A percentile compares a stretch with the other conserved stretches of the same genome.
Evolutionary conservation across 352 stramenopile species (phyloP).

Genomic region (Phytopythium mirpurense): DNA sequence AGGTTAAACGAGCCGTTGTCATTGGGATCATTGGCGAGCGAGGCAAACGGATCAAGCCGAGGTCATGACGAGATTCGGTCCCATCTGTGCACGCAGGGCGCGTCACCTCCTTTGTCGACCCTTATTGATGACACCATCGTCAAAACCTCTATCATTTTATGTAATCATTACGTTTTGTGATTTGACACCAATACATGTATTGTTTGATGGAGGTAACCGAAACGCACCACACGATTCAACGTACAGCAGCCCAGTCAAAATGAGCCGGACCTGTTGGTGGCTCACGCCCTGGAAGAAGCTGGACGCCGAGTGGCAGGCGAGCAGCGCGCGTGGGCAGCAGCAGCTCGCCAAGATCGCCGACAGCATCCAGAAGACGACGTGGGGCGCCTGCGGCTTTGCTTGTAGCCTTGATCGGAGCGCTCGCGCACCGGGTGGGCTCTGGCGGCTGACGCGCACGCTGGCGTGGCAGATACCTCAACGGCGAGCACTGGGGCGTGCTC

Average conservation of each 20-base stretch:
- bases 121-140: conserved; percentile 3
- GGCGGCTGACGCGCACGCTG: not conserved
- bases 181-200: too few species aligned
- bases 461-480: conserved; percentile 46
- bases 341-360: conserved; percentile 66
- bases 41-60: not conserved
- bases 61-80: conserved; percentile 4
- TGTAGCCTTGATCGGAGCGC: not conserved
- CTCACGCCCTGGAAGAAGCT: conserved; percentile 51
- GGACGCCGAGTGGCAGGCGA: conserved; percentile 55
- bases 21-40: conserved; percentile 5
- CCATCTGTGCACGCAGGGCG: conserved; percentile 5
- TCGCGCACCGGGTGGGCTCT: not conserved
- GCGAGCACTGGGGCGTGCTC: conserved; percentile 58
- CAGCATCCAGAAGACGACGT: conserved; percentile 74
- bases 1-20: not conserved
- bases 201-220: too few species aligned
- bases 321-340: conserved; percentile 39
- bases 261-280: conserved; percentile 48
- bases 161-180: too few species aligned
- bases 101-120: conserved; percentile 1
- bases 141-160: not conserved
- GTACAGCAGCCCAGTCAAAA: not conserved
- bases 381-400: conserved; percentile 2
- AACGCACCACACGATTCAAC: too few species aligned